Base-by-base conservation (phyloP, 768 basidiomycete genomes). In the Suillus hirtellus region DNA sequence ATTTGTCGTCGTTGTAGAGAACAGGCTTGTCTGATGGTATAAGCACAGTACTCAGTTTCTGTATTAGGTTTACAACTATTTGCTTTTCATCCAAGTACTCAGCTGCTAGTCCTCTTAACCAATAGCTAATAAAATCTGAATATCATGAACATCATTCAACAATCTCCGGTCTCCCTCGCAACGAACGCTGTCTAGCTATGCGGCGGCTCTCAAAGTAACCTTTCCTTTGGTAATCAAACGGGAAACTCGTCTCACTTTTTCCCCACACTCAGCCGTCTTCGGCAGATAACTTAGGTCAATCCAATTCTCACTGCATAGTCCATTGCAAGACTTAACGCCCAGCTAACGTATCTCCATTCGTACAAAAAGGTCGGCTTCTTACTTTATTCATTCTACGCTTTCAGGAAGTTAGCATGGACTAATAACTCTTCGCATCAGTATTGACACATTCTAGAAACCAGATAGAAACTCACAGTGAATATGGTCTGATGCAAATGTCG, bases 391-490 rank as follows among this genome's bases (percentile, higher is more conserved):
- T 44, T 1, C 40, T 46, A 92, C 21, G 88, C 89, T 71, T 93
- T 93, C 66, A 98, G 80, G 76, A 90, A 90, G 71, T 91, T 89
- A 31, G 94, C 93, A 66, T 98, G 96, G 81, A 89, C 96, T 88
- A 21, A 37, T 21, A 59, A 71, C 64, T 55, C 60, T 65, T 42
- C 67, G 31, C 34, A 67, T 9, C 59, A 65, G 31, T 70, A 24
- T 12, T 49, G 65, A 59, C 72, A 14, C 10, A 19, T 42, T 43
- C 15, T 11, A 42, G 9, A 61, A 21, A 7, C 38, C 66, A 24
- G 60, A 65, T 56, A 40, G 60, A 12, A 24, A 78, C 90, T 76
- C 66, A 93, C 93, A 98, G 60, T 89, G 89, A 66, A 99, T 82
- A 70, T 99, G 96, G 68, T 95, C 95, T 12, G 89, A 81, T 19